Evolutionary conservation across 2,329 filamentous ascomycete genomes (phyloP), one percentile per base, ranked within the genome.

Genomic region (Clonostachys sp.): DNA sequence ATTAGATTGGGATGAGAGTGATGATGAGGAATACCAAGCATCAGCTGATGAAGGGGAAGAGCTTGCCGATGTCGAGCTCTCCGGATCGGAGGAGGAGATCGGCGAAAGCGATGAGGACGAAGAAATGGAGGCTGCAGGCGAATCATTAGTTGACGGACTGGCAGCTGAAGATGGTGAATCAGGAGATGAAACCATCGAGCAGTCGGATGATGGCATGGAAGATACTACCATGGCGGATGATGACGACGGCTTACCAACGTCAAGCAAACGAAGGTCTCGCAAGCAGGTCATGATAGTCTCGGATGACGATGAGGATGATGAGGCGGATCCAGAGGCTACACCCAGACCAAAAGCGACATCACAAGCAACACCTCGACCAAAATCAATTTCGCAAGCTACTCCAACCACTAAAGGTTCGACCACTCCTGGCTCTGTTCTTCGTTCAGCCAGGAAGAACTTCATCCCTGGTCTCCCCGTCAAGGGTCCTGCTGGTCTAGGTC

Each of bases 401-500:
- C 74, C 75, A 2, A 64, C 62, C 2, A 61, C 62, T 6, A 60
- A 63, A n/a, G 68, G 64, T 36, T 67, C 67, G 4, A 61, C 65
- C 9, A 83, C 80, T 16, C 78, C 77, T 4, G 80, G 74, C 14
- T 87, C 84, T 0, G 80, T 86, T 3, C 62, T 86, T n/a, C 79
- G 84, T 39, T 87, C 83, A 5, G 83, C 83, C 3, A 84, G 78
- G 50, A 87, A 87, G 65, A 78, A 72, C 0, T 86, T 86, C 55
- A 86, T 89, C 49, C 86, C 86, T 5, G 84, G 83, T 2, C 67
- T 89, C 17, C 80, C 84, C 3, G 73, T 84, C 5, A 65, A 74
- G 18, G 78, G 75, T 0, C 74, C 81, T 18, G 82, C 81, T 35
- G 83, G 82, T 4, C 69, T 95, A 40, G 87, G 89, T 10, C 75